Base-by-base conservation (phyloP, 495 filamentous ascomycete species). In the Parachaetomium inaequale region DNA sequence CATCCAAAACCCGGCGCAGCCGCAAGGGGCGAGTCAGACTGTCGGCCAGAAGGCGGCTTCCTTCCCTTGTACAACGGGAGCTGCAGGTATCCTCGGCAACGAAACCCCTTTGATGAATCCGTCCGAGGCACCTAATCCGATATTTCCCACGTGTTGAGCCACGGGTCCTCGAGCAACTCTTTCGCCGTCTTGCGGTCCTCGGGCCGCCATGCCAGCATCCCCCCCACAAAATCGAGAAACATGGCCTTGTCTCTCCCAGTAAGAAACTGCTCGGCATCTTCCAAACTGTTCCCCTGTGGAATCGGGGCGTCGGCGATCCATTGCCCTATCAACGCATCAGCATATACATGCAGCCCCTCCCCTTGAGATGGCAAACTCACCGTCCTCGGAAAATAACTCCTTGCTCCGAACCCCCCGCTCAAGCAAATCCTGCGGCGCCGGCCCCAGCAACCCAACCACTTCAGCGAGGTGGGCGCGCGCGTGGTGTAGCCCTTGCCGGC, bases 151-250 rank as follows among this genome's bases (percentile, higher is more conserved):
- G 4, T 43, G 25, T 51, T 52, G 0, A 50, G 23, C 78, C 78
- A 81, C 29, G 69, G 70, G 65, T 82, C 74, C 5, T 77, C 56
- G 7, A 75, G 63, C 19, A 83, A 60, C 52, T 79, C 70, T 55
- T 70, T 74, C 5, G 81, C 81, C 2, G 75, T 78, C 59, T 70
- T 74, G 8, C 81, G 70, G 34, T 80, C 65, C 57, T 75, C 70
- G 21, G 81, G 81, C 14, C 70, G 61, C 82, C 80, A 84, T 59
- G 78, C 75, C 57, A 85, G 64, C 79, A 84, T 82, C 15, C 59
- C 65, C 47, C 69, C 55, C 63, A 82, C 75, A 52, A 82, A 74
- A 4, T 38, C 21, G 23, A 84, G 26, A 60, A 82, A 82, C 58
- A 67, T 64, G 19, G 73, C 70, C 42, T 78, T 76, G 26, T 77